These are phyloP conservation scores for Rutstroemia sp. DNA, from an alignment of 2,329 filamentous ascomycete genomes.

Conservation along the genomic window DNA sequence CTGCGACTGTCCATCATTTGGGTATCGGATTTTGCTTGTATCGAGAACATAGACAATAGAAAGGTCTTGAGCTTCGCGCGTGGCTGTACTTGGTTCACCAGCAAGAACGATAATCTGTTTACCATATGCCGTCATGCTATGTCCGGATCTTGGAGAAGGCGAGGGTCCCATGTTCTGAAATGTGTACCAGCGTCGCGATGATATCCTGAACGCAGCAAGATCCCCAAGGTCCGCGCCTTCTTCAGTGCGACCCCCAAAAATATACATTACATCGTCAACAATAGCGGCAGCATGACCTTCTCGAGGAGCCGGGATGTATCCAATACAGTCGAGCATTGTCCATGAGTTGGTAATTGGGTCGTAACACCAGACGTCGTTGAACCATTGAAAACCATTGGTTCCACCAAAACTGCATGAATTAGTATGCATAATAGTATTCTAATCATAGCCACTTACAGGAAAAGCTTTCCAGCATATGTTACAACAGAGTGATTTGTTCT, in stretches of 20 bases:
- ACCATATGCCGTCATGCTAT: constrained; percentile 94
- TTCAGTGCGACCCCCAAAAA: constrained; percentile 93
- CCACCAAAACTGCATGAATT: constrained; percentile 70
- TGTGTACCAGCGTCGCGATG: constrained; percentile 91
- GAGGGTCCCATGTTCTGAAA: constrained; percentile 99
- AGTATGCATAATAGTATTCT: constrained; percentile 12
- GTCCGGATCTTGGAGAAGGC: constrained; percentile 85
- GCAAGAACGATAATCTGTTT: constrained; percentile 90
- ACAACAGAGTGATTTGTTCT: constrained; percentile 93
- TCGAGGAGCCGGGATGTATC: constrained; percentile 87
- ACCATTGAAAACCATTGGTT: constrained; percentile 94
- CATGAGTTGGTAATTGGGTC: constrained; percentile 77
- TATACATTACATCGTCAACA: constrained; percentile 98
- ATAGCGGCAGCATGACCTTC: constrained; percentile 92
- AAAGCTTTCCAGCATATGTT: constrained; percentile 88
- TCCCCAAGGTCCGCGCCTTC: constrained; percentile 90
- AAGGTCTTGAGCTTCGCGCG: constrained; percentile 73
- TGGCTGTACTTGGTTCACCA: constrained; percentile 86
- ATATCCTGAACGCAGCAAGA: constrained; percentile 76
- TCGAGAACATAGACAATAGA: constrained; percentile 88
- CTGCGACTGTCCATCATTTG: constrained; percentile 54
- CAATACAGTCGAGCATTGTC: constrained; percentile 89
- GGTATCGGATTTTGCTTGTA: constrained; percentile 93
- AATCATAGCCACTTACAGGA: constrained; percentile 55
- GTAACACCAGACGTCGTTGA: constrained; percentile 98